phyloP scores from a whole-genome alignment of 257 asterid species.

The Oldenlandia corymbosa region DNA sequence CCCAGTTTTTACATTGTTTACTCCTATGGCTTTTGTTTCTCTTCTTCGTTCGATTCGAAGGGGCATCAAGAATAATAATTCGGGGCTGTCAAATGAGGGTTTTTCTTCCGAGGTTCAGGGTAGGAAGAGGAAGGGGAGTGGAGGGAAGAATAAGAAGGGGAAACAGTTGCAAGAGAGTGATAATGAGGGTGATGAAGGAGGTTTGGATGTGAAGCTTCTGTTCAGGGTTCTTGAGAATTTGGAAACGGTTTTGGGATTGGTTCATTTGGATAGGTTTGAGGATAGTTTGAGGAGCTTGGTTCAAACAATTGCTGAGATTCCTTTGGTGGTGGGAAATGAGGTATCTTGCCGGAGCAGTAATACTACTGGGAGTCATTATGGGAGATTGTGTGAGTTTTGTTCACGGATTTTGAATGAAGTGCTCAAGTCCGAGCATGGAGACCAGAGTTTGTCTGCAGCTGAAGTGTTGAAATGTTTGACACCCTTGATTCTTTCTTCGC shows the following conservation, averaged over 20 bases:
- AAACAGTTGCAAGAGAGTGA: conserved; percentile 28
- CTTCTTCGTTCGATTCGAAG: conserved; percentile 66
- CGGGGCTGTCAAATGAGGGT: conserved; percentile 25
- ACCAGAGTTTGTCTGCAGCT: conserved; percentile 57
- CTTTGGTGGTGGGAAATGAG: conserved; percentile 47
- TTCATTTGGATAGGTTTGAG: conserved; percentile 79
- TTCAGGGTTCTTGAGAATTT: conserved; percentile 57
- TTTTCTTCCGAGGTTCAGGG: conserved; percentile 24
- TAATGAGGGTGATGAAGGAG: conserved; percentile 35
- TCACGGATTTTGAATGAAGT: conserved; percentile 50
- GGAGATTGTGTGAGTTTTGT: conserved; percentile 52
- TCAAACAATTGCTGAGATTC: conserved; percentile 70
- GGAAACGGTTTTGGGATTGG: conserved; percentile 57
- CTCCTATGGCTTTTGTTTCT: conserved; percentile 79
- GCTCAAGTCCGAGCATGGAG: conserved; percentile 68
- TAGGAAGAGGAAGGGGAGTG: conserved; percentile 44
- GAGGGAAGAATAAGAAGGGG: conserved; percentile 27
- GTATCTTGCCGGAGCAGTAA: conserved; percentile 44
- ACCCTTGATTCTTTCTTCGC: conserved; percentile 43
- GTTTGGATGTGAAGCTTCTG: conserved; percentile 48
- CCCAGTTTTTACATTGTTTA: conserved; percentile 79
- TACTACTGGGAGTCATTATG: conserved; percentile 43
- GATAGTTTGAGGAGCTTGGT: conserved; percentile 83
- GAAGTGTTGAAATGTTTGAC: conserved; percentile 67
- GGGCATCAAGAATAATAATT: conserved; percentile 43